phyloP scores from a whole-genome alignment of 2,329 filamentous ascomycete species.

The Curvularia spicifera region DNA sequence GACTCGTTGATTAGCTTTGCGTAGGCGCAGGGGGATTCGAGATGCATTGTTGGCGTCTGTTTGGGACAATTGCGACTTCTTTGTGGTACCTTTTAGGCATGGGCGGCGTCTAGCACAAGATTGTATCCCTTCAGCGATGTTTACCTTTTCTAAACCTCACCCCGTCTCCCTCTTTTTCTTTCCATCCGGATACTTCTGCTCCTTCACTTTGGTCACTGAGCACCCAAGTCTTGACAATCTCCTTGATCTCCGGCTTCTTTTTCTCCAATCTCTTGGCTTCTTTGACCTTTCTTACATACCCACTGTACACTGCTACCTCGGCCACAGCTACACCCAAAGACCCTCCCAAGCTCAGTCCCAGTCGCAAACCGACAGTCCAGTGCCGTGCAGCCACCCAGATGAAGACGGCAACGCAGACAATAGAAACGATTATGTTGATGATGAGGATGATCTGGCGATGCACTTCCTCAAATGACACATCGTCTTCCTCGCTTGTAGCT shows the following conservation, averaged over 20 bases:
- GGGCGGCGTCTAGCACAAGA: conserved; percentile 15
- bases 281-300: conserved; percentile 73
- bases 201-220: conserved; percentile 42
- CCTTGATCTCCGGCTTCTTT: conserved; percentile 67
- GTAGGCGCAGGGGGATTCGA: conserved; percentile 12
- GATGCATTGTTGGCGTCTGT: conserved; percentile 34
- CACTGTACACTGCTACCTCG: conserved; percentile 78
- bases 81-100: conserved; percentile 9
- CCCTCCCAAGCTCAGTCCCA: conserved; percentile 75
- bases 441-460: conserved; percentile 85
- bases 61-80: conserved; percentile 1
- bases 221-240: conserved; percentile 76
- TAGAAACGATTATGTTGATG: conserved; percentile 86
- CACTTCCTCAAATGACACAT: conserved; percentile 72
- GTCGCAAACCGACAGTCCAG: conserved; percentile 73
- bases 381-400: conserved; percentile 79
- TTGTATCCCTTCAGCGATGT: conserved; percentile 47
- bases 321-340: conserved; percentile 73
- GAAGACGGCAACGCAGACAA: conserved; percentile 77
- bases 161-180: conserved; percentile 39
- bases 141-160: conserved; percentile 54
- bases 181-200: conserved; percentile 20
- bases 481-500: conserved; percentile 61
- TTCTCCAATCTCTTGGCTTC: conserved; percentile 70
- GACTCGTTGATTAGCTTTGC: conserved; percentile 5